Evolutionary conservation across 2,329 filamentous ascomycete species (phyloP).

Genomic region (Alternaria triticimaculans): DNA sequence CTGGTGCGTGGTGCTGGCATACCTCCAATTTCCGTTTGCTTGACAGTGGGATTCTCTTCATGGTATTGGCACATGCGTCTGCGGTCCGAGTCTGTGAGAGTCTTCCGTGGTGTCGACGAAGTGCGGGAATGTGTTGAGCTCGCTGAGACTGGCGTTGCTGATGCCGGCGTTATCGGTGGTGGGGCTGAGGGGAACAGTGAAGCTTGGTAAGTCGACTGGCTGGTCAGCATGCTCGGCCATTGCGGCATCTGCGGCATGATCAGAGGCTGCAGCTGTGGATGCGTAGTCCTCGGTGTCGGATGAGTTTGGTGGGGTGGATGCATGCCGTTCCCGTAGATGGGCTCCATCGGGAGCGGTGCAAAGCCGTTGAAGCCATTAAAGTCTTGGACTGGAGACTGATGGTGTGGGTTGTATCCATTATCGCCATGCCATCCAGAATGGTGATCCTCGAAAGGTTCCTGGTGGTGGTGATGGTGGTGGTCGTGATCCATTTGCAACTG

Average conservation of each 20-base stretch:
- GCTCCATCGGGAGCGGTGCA: constrained; percentile 50
- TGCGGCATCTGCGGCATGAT: constrained; percentile 49
- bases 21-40: constrained; percentile 96
- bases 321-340: constrained; percentile 47
- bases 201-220: constrained; percentile 50
- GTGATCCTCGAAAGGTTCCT: constrained; percentile 46
- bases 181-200: constrained; percentile 48
- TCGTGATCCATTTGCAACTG: constrained; percentile 53
- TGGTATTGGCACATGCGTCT: constrained; percentile 93
- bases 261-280: constrained; percentile 51
- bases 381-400: constrained; percentile 51
- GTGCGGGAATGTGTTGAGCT: constrained; percentile 50
- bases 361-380: constrained; percentile 49
- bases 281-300: constrained; percentile 41
- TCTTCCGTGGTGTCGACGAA: constrained; percentile 76
- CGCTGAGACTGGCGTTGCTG: constrained; percentile 50
- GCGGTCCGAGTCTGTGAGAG: constrained; percentile 88
- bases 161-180: constrained; percentile 46
- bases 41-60: constrained; percentile 85
- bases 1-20: constrained; percentile 46
- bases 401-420: constrained; percentile 41
- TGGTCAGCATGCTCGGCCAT: constrained; percentile 53
- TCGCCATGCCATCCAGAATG: constrained; percentile 42
- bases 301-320: constrained; percentile 45
- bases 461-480: constrained; percentile 34